Evolutionary conservation across 2,329 filamentous ascomycete genomes (phyloP).

Genomic region (Ascochyta rabiei): DNA sequence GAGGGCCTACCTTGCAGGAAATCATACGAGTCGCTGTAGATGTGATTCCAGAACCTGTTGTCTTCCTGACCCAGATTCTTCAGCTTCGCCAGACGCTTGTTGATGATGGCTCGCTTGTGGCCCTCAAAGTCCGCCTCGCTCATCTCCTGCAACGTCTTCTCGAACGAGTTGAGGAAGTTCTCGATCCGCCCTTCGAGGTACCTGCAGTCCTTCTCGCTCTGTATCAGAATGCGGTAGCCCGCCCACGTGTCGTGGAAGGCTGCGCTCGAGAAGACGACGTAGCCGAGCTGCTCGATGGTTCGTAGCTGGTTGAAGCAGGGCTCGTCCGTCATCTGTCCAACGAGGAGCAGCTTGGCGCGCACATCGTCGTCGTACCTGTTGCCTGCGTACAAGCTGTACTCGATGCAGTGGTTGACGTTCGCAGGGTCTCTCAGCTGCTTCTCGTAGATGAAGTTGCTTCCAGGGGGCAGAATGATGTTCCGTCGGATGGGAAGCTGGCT

Average conservation of each 20-base stretch:
- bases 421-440: conserved; percentile 81
- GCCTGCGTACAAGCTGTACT: conserved; percentile 55
- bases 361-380: conserved; percentile 64
- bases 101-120: conserved; percentile 88
- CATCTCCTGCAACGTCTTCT: conserved; percentile 74
- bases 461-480: conserved; percentile 76
- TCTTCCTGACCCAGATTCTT: conserved; percentile 92
- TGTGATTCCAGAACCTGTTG: conserved; percentile 80
- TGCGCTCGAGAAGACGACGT: conserved; percentile 88
- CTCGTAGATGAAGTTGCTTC: conserved; percentile 83
- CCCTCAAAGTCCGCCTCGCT: conserved; percentile 82
- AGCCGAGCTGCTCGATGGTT: conserved; percentile 96
- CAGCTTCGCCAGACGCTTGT: conserved; percentile 84
- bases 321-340: conserved; percentile 91
- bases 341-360: conserved; percentile 77
- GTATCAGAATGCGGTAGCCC: conserved; percentile 87
- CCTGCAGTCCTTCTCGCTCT: conserved; percentile 83
- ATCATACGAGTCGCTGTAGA: conserved; percentile 85
- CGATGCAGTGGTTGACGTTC: conserved; percentile 71
- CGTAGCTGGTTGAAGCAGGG: conserved; percentile 92
- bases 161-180: conserved; percentile 75
- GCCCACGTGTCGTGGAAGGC: conserved; percentile 74
- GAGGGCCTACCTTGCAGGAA: conserved; percentile 77
- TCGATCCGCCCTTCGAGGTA: conserved; percentile 91
- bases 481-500: conserved; percentile 81